Conservation (phyloP, 169 alveolate genomes). For the Cryptosporidium sp. region DNA sequence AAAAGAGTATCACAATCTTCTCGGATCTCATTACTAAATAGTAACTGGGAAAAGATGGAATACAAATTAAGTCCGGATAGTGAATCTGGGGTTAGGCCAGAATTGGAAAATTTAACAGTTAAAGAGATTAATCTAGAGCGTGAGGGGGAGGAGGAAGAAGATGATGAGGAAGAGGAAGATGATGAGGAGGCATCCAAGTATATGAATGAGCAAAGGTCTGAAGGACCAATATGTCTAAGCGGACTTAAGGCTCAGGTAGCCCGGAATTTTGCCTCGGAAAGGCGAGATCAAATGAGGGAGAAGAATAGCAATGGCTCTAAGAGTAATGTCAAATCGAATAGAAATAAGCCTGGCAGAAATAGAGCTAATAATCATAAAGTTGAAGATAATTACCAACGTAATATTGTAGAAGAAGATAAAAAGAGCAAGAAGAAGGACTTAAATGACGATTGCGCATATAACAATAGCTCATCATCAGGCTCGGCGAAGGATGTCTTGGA, state of each 20-base stretch:
- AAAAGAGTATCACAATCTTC: background rate
- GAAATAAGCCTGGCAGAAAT: background rate
- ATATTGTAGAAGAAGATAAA: background rate
- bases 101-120: background rate
- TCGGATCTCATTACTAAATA: slow-evolving; percentile 20
- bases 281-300: background rate
- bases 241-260: background rate
- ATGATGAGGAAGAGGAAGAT: slow-evolving; percentile 18
- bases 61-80: slow-evolving; percentile 15
- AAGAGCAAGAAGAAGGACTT: background rate
- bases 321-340: background rate
- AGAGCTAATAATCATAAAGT: background rate
- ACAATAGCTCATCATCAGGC: background rate
- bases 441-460: background rate
- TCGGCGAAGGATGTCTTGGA: background rate
- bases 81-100: slow-evolving; percentile 34
- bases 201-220: background rate
- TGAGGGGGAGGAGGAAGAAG: slow-evolving; percentile 16
- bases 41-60: slow-evolving; percentile 32
- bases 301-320: background rate
- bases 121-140: slow-evolving; percentile 1
- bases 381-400: background rate
- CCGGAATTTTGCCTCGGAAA: background rate
- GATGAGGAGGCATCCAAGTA: background rate
- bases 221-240: background rate